Base-by-base conservation (phyloP, 768 basidiomycete genomes). In the Rossbeevera mucosa region DNA sequence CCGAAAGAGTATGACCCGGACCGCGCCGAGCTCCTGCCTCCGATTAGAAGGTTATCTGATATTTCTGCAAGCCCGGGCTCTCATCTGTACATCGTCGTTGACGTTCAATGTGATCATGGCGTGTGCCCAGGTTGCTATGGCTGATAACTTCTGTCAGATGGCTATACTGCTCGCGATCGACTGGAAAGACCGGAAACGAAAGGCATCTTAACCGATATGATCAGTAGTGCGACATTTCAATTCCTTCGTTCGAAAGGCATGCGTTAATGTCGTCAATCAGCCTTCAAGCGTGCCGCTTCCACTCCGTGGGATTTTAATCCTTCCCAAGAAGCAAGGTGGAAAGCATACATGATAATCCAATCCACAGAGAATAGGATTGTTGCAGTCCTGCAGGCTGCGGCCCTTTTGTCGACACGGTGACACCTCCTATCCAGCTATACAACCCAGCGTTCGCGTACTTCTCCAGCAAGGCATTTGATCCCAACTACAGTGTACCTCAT, bases 381-480 rank as follows among this genome's bases (percentile, higher is more conserved):
- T 53, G 59, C 2, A 54, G 18, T 18, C 2, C 47, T 28, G 16
- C 6, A 6, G 8, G 0, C n/a, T n/a, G n/a, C n/a, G n/a, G n/a
- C n/a, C n/a, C n/a, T n/a, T n/a, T n/a, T n/a, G n/a, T n/a, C n/a
- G n/a, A 53, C 28, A 60, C 60, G 5, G 11, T 31, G 22, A 62
- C 56, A 0, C 45, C 53, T 21, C 51, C 57, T 1, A 52, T 59
- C 16, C 53, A 59, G 20, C 12, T 59, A 7, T 59, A 61, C 45
- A 50, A 68, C 31, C 59, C 65, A 12, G 57, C 61, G 20, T 71
- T 72, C 29, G 57, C 61, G 11, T 41, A 47, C 21, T 71, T 72
- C 52, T 46, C 44, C 5, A 59, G 51, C 45, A 63, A 55, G 31
- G 65, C 58, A 21, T 60, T 51, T 25, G 38, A 57, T 16, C 51